phyloP scores from a whole-genome alignment of 2,329 filamentous ascomycete species.

The Fusarium heterosporum region DNA sequence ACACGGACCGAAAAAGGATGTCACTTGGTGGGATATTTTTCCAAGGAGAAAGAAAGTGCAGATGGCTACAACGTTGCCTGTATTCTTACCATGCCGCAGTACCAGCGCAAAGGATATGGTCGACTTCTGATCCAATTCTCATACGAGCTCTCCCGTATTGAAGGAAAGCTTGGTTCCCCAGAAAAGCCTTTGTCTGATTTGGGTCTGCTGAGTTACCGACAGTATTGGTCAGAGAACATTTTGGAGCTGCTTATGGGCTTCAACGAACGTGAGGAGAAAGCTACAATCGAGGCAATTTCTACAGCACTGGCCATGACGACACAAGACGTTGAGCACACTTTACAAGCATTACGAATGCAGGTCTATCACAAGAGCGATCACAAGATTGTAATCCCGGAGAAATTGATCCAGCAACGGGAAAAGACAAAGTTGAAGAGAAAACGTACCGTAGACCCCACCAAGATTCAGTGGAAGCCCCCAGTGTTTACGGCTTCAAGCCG shows the following conservation, averaged over 20 bases:
- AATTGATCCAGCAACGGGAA: conserved; percentile 81
- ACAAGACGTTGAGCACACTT: conserved; percentile 92
- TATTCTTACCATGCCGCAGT: conserved; percentile 96
- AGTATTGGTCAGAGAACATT: conserved; percentile 97
- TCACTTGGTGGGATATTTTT: conserved; percentile 99
- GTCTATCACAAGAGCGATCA: conserved; percentile 96
- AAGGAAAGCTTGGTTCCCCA: conserved; percentile 93
- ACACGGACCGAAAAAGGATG: conserved; percentile 88
- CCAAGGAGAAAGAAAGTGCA: conserved; percentile 96
- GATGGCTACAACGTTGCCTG: conserved; percentile 98
- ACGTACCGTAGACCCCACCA: conserved; percentile 79
- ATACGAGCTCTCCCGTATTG: conserved; percentile 95
- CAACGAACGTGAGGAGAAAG: conserved; percentile 74
- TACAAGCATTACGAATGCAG: conserved; percentile 95
- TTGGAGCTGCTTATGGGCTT: conserved; percentile 84
- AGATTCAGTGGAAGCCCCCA: conserved; percentile 94
- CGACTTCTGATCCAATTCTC: conserved; percentile 95
- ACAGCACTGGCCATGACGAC: conserved; percentile 91
- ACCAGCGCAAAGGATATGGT: conserved; percentile 94
- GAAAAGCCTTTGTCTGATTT: conserved; percentile 97
- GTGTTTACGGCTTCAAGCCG: conserved; percentile 90
- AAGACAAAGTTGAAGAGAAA: conserved; percentile 84
- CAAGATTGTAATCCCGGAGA: conserved; percentile 91
- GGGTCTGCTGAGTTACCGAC: conserved; percentile 91
- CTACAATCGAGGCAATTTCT: conserved; percentile 88